Evolutionary conservation across 108 stramenopile genomes (phyloP).

Genomic region (Conticribra weissflogii): DNA sequence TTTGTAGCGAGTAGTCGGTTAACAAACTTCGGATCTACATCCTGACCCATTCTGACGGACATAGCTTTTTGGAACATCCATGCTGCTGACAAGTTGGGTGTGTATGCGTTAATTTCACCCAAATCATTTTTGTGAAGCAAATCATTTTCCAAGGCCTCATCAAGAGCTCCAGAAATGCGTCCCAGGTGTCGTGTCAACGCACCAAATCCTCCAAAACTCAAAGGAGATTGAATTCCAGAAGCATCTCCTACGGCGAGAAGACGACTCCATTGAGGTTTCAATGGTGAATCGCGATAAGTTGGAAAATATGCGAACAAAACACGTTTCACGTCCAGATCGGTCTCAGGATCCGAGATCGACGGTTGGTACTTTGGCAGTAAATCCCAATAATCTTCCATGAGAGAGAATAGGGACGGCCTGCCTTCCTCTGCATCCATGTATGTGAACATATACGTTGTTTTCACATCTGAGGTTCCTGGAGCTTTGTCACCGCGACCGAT

Average conservation of each 20-base stretch:
- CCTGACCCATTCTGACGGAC: constrained; percentile 84
- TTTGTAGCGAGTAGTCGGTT: constrained; percentile 89
- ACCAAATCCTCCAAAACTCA: constrained; percentile 97
- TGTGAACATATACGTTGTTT: constrained; percentile 90
- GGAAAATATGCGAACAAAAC: constrained; percentile 94
- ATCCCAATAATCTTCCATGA: constrained; percentile 95
- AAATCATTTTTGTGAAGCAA: constrained; percentile 85
- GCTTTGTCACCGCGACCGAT: constrained; percentile 76
- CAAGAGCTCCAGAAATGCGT: constrained; percentile 76
- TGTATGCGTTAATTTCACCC: constrained; percentile 90
- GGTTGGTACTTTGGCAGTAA: constrained; percentile 86
- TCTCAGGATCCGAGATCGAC: constrained; percentile 70
- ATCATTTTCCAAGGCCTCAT: constrained; percentile 85
- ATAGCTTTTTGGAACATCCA: constrained; percentile 99
- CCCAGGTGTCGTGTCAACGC: constrained; percentile 89
- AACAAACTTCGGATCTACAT: constrained; percentile 79
- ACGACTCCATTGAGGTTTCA: constrained; percentile 81
- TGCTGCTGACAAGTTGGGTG: constrained; percentile 89
- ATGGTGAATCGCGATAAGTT: constrained; percentile 91
- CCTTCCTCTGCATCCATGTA: constrained; percentile 89
- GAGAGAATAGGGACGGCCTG: constrained; percentile 66
- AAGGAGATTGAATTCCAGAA: constrained; percentile 92
- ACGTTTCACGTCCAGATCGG: constrained; percentile 83
- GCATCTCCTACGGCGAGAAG: constrained; percentile 88
- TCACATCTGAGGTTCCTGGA: constrained; percentile 71